Percentiles rank a stretch among this genome's conserved stretches.
Conservation (phyloP, 1,139 yeast species). For the Spencermartinsiella ligniputridi region DNA sequence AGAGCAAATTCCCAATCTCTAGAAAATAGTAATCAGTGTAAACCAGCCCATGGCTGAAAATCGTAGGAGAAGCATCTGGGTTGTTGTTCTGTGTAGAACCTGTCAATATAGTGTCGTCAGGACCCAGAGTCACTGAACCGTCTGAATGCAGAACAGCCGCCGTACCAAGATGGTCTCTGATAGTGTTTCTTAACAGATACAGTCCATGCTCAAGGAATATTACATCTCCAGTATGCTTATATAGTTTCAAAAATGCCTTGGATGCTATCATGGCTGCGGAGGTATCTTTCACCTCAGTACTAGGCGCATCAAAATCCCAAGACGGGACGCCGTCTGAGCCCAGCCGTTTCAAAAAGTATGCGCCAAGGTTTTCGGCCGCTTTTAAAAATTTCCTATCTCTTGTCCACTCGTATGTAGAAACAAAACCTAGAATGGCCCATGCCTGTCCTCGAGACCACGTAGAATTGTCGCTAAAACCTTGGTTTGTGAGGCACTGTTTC, state of each 20-base stretch:
- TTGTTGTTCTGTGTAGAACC: slow-evolving; percentile 12
- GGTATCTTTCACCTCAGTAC: slow-evolving; percentile 24
- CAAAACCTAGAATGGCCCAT: slow-evolving; percentile 28
- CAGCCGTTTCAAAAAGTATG: slow-evolving; percentile 25
- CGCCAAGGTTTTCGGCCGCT: slow-evolving; percentile 26
- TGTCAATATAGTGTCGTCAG: slow-evolving; percentile 10
- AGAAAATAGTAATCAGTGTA: slow-evolving; percentile 18
- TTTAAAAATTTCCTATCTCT: slow-evolving; percentile 26
- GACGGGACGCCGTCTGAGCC: slow-evolving; percentile 29
- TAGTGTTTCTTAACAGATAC: slow-evolving; percentile 5
- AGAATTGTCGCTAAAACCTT: slow-evolving; percentile 31
- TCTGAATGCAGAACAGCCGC: slow-evolving; percentile 4
- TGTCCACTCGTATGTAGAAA: slow-evolving; percentile 29
- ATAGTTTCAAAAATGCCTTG: slow-evolving; percentile 21
- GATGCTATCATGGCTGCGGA: slow-evolving; percentile 32
- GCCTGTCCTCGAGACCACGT: slow-evolving; percentile 31
- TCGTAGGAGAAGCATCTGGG: slow-evolving; percentile 13
- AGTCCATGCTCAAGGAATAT: slow-evolving; percentile 9
- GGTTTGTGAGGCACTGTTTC: slow-evolving; percentile 27
- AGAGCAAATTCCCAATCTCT: slow-evolving; percentile 14
- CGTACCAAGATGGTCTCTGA: slow-evolving; percentile 5
- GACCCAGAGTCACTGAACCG: slow-evolving; percentile 11
- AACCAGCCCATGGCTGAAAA: slow-evolving; percentile 11
- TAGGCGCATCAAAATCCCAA: slow-evolving; percentile 34
- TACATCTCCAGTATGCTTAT: slow-evolving; percentile 6